Evolutionary conservation across 331 rosid species (phyloP).

Genomic region (Spiraea crenata): DNA sequence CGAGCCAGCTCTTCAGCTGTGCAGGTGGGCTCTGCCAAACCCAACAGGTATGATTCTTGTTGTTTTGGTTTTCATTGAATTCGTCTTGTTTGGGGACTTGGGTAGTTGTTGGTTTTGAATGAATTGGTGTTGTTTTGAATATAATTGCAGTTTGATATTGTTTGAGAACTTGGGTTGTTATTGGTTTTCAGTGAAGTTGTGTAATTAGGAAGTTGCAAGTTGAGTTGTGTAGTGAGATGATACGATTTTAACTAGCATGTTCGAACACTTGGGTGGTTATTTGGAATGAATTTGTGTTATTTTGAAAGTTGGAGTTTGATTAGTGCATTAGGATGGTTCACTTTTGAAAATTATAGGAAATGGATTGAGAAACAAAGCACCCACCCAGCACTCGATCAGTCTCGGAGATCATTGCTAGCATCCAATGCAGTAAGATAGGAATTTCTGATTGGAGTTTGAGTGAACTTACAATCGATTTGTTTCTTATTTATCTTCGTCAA

Average conservation of each 20-base stretch:
- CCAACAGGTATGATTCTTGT: conserved; percentile 59
- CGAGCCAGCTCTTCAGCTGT: conserved; percentile 85
- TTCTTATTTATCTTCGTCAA: conserved; percentile 88
- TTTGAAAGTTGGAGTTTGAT: background rate
- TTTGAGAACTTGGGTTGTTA: background rate
- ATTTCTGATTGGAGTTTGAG: conserved; percentile 93
- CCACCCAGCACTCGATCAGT: conserved; percentile 66
- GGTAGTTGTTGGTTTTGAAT: conserved; percentile 1
- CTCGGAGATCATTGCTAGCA: conserved; percentile 68
- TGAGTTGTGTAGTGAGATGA: background rate
- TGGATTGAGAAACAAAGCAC: conserved; percentile 40
- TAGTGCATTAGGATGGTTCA: conserved; percentile 18
- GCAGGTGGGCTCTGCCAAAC: conserved; percentile 75
- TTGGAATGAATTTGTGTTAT: background rate
- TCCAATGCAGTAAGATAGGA: conserved; percentile 79
- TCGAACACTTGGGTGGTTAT: background rate
- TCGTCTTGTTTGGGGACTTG: background rate
- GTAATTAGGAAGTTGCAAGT: background rate
- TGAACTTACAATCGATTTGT: conserved; percentile 85
- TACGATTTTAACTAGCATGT: no score
- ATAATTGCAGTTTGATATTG: background rate
- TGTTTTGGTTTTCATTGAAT: conserved; percentile 5
- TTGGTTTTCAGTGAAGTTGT: conserved; percentile 3
- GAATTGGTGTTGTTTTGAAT: background rate
- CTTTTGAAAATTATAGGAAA: conserved; percentile 45